Evolutionary conservation across 2,329 filamentous ascomycete genomes (phyloP).

Genomic region (Calonectria hawksworthii): DNA sequence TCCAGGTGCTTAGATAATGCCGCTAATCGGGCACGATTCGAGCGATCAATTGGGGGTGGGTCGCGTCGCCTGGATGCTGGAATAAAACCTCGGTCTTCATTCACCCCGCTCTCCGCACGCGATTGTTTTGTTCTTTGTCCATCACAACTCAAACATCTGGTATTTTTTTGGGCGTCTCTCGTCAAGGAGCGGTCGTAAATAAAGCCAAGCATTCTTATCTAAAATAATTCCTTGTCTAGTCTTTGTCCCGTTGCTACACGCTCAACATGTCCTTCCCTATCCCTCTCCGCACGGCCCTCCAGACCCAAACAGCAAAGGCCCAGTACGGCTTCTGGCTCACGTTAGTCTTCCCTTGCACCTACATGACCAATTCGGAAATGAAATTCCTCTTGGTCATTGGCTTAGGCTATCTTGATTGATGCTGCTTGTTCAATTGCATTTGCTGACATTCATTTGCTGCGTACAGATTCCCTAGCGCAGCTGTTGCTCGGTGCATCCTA

Average conservation of each 20-base stretch:
- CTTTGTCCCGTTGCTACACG: too few species aligned
- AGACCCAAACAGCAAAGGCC: not conserved
- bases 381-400: not conserved
- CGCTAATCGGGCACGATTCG: not conserved
- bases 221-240: not conserved
- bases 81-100: conserved; percentile 11
- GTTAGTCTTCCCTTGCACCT: not conserved
- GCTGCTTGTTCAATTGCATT: not conserved
- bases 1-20: not conserved
- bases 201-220: not conserved
- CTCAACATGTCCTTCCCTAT: not conserved
- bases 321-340: conserved; percentile 27
- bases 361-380: not conserved
- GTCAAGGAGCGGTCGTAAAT: not conserved
- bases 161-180: not conserved
- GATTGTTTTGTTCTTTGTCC: not conserved
- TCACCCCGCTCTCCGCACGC: conserved; percentile 4
- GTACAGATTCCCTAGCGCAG: conserved; percentile 17
- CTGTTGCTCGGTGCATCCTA: conserved; percentile 16
- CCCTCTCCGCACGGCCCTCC: conserved; percentile 12
- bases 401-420: not conserved
- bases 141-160: not conserved
- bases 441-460: not conserved
- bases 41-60: conserved; percentile 7
- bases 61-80: not conserved